Evolutionary conservation across 768 basidiomycete species (phyloP).

Genomic region (Pleurotus cornucopiae): DNA sequence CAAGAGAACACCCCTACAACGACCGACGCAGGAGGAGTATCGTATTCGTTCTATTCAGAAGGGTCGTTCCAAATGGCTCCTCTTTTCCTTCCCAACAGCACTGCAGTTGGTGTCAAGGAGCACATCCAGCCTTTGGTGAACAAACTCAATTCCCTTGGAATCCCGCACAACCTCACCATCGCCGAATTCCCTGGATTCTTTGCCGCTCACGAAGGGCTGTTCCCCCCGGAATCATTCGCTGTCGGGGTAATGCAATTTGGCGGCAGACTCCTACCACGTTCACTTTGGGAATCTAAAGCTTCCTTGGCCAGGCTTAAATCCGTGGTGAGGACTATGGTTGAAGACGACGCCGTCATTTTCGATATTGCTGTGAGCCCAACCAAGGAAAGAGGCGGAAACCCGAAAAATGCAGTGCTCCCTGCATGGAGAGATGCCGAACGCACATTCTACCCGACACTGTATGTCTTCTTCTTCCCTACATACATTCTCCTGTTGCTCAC

Average conservation of each 20-base stretch:
- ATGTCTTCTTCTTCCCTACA: not conserved
- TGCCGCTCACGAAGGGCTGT: not conserved
- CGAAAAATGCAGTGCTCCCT: slow-evolving; percentile 7
- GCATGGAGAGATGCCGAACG: slow-evolving; percentile 10
- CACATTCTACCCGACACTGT: slow-evolving; percentile 2
- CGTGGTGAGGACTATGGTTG: slow-evolving; percentile 6
- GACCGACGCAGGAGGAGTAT: not conserved
- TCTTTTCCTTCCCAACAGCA: not conserved
- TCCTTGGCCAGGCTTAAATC: slow-evolving; percentile 1
- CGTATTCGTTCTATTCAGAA: not conserved
- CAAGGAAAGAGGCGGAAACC: slow-evolving; percentile 7
- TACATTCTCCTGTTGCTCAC: not conserved
- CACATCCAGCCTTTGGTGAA: not conserved
- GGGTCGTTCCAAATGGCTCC: not conserved
- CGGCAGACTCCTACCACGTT: slow-evolving; percentile 6
- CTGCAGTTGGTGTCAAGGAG: not conserved
- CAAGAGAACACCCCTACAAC: not conserved
- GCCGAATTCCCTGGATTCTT: not conserved
- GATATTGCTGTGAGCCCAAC: slow-evolving; percentile 7
- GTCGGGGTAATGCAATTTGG: not conserved
- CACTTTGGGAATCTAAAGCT: slow-evolving; percentile 7
- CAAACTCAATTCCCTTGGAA: not conserved
- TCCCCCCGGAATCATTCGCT: not conserved
- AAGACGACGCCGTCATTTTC: slow-evolving; percentile 5
- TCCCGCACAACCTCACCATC: not conserved